A percentile compares a stretch with the other conserved stretches of the same genome.
phyloP scores from a whole-genome alignment of 2,329 filamentous ascomycete species.

The Phyllosticta capitalensis region DNA sequence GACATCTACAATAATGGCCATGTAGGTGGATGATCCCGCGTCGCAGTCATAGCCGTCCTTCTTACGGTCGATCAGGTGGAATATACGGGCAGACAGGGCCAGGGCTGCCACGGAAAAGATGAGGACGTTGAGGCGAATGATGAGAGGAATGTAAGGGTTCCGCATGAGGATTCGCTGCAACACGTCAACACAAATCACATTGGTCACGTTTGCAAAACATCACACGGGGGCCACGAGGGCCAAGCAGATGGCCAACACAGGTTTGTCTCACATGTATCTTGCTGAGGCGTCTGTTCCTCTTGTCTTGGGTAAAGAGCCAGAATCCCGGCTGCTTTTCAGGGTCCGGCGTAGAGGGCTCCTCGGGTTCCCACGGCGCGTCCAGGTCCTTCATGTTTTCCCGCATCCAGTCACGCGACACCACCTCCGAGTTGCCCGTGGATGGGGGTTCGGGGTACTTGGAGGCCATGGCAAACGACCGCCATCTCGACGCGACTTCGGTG shows the following conservation, averaged over 20 bases:
- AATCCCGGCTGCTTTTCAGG: constrained; percentile 39
- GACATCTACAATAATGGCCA: constrained; percentile 82
- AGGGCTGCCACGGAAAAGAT: constrained; percentile 75
- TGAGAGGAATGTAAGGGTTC: constrained; percentile 75
- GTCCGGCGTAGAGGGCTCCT: constrained; percentile 40
- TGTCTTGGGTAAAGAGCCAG: constrained; percentile 38
- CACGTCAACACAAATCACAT: constrained; percentile 5
- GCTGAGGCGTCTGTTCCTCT: constrained; percentile 44
- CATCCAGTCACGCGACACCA: constrained; percentile 38
- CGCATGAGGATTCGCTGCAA: constrained; percentile 54
- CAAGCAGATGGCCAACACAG: background rate
- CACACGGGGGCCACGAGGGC: background rate
- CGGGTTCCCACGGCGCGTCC: constrained; percentile 43
- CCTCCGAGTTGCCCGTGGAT: constrained; percentile 25
- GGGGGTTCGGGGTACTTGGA: constrained; percentile 19
- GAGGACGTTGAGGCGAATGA: constrained; percentile 74
- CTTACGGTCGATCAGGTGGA: constrained; percentile 48
- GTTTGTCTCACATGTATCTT: constrained; percentile 42
- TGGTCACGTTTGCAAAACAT: constrained; percentile 5
- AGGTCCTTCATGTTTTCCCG: constrained; percentile 39
- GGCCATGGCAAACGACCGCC: constrained; percentile 29
- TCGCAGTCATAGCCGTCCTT: constrained; percentile 23
- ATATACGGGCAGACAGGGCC: constrained; percentile 67
- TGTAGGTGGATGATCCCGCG: constrained; percentile 58
- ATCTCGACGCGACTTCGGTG: constrained; percentile 28